Conservation (phyloP, 257 asterid genomes). For the Leptodermis oblonga region DNA sequence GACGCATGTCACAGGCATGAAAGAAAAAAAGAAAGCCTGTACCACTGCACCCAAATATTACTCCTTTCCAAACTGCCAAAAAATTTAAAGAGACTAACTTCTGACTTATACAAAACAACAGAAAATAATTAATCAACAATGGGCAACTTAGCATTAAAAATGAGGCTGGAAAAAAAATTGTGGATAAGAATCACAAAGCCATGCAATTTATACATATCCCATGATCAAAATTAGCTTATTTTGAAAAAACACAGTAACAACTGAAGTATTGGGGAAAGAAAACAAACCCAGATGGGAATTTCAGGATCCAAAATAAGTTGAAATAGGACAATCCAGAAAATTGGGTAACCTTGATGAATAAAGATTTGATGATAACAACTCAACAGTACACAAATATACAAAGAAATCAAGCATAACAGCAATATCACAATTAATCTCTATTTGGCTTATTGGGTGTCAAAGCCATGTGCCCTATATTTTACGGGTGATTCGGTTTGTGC, state of each 20-base stretch:
- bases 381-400: too few relatives aligned
- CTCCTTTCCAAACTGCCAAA: not conserved
- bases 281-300: not conserved
- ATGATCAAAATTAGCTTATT: not conserved
- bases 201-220: not conserved
- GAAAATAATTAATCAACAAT: not conserved
- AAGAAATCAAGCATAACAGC: too few relatives aligned
- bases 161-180: not conserved
- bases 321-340: not conserved
- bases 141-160: not conserved
- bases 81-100: too few relatives aligned
- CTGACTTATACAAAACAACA: not conserved
- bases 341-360: not conserved
- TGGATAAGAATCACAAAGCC: not conserved
- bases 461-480: too few relatives aligned
- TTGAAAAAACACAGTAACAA: not conserved
- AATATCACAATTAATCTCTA: too few relatives aligned
- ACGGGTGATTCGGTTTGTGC: too few relatives aligned
- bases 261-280: not conserved
- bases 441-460: too few relatives aligned
- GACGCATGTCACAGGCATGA: not conserved
- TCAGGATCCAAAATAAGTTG: too few relatives aligned
- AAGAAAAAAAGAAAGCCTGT: not conserved
- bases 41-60: not conserved
- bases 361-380: too few relatives aligned